Evolutionary conservation across 257 asterid genomes (phyloP).

Genomic region (Solanum chilense): DNA sequence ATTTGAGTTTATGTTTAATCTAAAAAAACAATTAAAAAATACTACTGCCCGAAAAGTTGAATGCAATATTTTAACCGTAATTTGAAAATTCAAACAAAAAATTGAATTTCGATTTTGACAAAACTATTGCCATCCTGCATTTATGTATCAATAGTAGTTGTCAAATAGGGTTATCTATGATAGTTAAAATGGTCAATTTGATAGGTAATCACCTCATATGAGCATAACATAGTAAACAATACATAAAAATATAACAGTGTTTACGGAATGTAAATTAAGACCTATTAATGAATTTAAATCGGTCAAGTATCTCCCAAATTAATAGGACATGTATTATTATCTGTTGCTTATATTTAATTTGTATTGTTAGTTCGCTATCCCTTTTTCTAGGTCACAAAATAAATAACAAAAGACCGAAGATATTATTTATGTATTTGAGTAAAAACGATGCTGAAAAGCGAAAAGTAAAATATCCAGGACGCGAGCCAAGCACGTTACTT

Average conservation of each 20-base stretch:
- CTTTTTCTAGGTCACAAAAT: background rate
- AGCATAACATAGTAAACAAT: background rate
- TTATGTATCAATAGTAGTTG: background rate
- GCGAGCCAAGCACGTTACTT: background rate
- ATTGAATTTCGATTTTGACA: no score
- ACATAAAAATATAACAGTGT: background rate
- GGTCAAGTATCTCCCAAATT: background rate
- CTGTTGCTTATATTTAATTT: background rate
- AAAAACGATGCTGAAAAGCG: background rate
- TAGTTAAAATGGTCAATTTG: background rate
- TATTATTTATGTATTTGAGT: no score
- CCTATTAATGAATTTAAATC: background rate
- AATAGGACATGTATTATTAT: background rate
- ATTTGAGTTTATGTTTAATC: background rate
- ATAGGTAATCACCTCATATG: background rate
- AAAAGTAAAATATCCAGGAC: background rate
- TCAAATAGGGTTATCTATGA: background rate
- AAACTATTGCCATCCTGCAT: no score
- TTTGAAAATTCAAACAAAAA: background rate
- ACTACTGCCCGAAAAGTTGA: background rate
- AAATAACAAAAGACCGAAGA: no score
- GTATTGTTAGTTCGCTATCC: background rate
- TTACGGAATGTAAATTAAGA: background rate
- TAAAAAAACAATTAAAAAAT: background rate
- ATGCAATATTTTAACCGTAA: background rate